phyloP scores from a whole-genome alignment of 2,329 filamentous ascomycete species.

The Fusarium continuum region DNA sequence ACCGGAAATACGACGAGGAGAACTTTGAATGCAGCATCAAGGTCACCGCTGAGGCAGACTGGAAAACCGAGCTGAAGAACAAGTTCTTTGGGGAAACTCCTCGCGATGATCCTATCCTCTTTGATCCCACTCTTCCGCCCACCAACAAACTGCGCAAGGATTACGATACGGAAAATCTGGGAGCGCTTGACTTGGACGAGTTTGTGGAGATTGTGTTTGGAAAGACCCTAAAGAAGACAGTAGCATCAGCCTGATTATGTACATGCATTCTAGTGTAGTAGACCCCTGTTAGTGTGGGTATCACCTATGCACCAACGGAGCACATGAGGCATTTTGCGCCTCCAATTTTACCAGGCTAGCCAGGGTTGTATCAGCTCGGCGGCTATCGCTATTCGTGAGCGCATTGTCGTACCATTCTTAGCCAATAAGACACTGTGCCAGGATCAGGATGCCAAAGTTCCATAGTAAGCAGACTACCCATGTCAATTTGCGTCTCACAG shows the following conservation, averaged over 20 bases:
- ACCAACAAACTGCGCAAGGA: not conserved
- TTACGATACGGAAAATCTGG: not conserved
- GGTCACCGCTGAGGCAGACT: constrained; percentile 43
- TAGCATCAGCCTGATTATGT: not conserved
- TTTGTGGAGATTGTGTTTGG: not conserved
- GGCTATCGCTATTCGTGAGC: no score
- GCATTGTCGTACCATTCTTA: no score
- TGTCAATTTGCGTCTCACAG: no score
- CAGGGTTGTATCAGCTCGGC: no score
- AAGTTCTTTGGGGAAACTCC: constrained; percentile 42
- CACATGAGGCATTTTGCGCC: no score
- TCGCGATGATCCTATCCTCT: constrained; percentile 1
- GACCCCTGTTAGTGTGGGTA: no score
- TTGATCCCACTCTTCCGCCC: not conserved
- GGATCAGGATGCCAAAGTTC: no score
- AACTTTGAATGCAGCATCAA: constrained; percentile 44
- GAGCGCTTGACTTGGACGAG: not conserved
- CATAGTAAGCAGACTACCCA: no score
- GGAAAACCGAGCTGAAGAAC: constrained; percentile 41
- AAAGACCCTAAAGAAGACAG: not conserved
- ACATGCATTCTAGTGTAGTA: not conserved
- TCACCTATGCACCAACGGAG: no score
- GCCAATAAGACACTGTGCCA: no score
- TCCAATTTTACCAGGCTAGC: no score
- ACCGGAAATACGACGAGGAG: constrained; percentile 32